Evolutionary conservation across 441 rosid genomes (phyloP), one percentile per base, ranked within the genome.

Genomic region (California macrophylla): DNA sequence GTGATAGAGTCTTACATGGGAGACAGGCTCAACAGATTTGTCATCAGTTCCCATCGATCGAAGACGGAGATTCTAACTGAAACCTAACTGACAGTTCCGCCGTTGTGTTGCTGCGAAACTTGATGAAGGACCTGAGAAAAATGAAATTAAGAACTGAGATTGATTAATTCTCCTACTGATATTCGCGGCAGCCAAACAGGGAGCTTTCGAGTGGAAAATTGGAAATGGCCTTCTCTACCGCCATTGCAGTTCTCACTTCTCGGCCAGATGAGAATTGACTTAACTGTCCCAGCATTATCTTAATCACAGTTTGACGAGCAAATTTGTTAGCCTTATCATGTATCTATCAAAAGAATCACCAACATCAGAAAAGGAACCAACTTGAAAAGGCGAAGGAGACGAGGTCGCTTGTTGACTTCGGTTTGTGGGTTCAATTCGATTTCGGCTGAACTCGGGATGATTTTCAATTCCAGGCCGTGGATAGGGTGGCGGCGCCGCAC

Each of bases 11-110:
- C 82, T 80, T 76, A 88, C 87, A 36, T 77, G 71, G 10, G 86
- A 69, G 73, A 78, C 16, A 6, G 79, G 50, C 69, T 80, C 88
- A 68, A 81, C 85, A 0, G 82, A 4, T 2, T 79, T 79, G 45
- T 79, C 84, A 50, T 74, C 34, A 1, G 83, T 75, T 74, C 75
- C 85, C 89, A 87, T 87, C 30, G 72, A 81, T 74, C 66, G 71
- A 71, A 50, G 18, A 24, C 18, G 1, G 16, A 24, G 23, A 12
- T 9, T 23, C 8, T 0, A 16, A 3, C 52, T 1, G 18, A 47
- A n/a, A 2, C 21, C 47, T 9, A 40, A 40, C 47, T 7, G 47
- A 40, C 47, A 40, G 10, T 9, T 10, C 10, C 13, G 10, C 10
- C 2, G 47, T 15, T 10, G 21, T 1, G 3, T 47, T 47, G 56